phyloP scores from a whole-genome alignment of 2,329 filamentous ascomycete species.

The Seiridium unicorne region DNA sequence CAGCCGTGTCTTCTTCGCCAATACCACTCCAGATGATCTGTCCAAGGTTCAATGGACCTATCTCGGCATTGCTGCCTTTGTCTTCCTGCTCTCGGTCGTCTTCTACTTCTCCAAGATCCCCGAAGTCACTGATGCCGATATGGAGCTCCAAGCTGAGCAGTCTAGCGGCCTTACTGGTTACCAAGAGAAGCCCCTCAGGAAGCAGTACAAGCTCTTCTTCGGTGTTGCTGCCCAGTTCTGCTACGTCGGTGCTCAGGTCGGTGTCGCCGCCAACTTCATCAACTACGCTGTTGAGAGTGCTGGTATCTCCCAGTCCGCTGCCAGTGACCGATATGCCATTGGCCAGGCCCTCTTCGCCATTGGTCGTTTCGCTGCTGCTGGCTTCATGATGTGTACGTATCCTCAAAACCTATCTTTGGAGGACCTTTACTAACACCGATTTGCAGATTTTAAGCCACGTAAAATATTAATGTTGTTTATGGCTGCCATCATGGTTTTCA shows the following conservation, averaged over 20 bases:
- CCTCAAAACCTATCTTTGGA: too few species aligned
- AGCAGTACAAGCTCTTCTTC: slow-evolving; percentile 8
- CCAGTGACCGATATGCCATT: slow-evolving; percentile 5
- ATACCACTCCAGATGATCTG: slow-evolving; percentile 5
- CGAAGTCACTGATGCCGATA: slow-evolving; percentile 9
- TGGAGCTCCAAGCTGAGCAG: slow-evolving; percentile 8
- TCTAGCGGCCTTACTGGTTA: slow-evolving; percentile 4
- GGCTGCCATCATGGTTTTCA: slow-evolving; percentile 8
- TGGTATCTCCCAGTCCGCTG: neutral
- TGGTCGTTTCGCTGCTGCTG: slow-evolving; percentile 5
- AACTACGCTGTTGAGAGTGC: slow-evolving; percentile 4
- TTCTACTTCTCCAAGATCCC: slow-evolving; percentile 7
- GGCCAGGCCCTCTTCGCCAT: slow-evolving; percentile 7
- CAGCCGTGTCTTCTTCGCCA: slow-evolving; percentile 7
- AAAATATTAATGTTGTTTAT: slow-evolving; percentile 6
- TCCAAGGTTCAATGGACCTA: slow-evolving; percentile 9
- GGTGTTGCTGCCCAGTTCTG: slow-evolving; percentile 8
- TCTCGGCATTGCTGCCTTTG: slow-evolving; percentile 6
- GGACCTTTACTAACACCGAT: too few species aligned
- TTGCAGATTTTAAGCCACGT: slow-evolving; percentile 3
- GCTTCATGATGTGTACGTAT: slow-evolving; percentile 1
- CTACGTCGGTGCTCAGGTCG: slow-evolving; percentile 8
- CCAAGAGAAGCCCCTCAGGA: slow-evolving; percentile 1
- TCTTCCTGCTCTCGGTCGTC: slow-evolving; percentile 7
- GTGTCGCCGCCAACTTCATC: slow-evolving; percentile 10